Percentiles rank a stretch among this genome's conserved stretches.
phyloP scores from a whole-genome alignment of 108 stramenopile genomes.

The Nannochloropsis granulata region DNA sequence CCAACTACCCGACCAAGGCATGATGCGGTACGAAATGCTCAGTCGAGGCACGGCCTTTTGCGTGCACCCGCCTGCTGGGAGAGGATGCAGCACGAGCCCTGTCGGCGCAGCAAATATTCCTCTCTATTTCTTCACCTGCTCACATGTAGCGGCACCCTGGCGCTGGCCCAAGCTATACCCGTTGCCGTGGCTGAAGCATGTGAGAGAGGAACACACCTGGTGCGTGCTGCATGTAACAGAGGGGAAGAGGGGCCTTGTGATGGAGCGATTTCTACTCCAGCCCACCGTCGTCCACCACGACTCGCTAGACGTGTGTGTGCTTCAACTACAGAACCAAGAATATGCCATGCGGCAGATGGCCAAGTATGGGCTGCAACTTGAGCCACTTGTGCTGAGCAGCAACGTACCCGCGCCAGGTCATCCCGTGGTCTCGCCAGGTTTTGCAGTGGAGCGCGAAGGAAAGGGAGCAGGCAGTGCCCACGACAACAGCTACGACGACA shows the following conservation, averaged over 20 bases:
- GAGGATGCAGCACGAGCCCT: not conserved
- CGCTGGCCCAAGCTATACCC: slow-evolving; percentile 12
- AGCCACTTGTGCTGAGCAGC: not conserved
- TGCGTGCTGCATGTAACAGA: not conserved
- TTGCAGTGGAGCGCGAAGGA: not conserved
- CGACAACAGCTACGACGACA: not conserved
- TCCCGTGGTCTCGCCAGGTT: not conserved
- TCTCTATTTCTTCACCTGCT: not conserved
- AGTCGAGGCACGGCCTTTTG: not conserved
- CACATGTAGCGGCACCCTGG: slow-evolving; percentile 4
- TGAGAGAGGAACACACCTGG: not conserved
- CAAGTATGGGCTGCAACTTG: not conserved
- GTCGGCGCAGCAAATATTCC: not conserved
- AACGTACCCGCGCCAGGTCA: not conserved
- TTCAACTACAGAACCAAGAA: not conserved
- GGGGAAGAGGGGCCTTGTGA: not conserved
- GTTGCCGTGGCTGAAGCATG: not conserved
- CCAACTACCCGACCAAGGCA: slow-evolving; percentile 3
- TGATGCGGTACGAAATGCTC: slow-evolving; percentile 6
- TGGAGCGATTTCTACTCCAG: not conserved
- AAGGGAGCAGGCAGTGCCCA: not conserved
- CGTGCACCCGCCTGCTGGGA: not conserved
- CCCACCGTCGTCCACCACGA: not conserved
- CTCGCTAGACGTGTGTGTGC: not conserved
- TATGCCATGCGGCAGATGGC: not conserved